phyloP scores from a whole-genome alignment of 805 yeast genomes.

The Kodamaea nitidulidarum region DNA sequence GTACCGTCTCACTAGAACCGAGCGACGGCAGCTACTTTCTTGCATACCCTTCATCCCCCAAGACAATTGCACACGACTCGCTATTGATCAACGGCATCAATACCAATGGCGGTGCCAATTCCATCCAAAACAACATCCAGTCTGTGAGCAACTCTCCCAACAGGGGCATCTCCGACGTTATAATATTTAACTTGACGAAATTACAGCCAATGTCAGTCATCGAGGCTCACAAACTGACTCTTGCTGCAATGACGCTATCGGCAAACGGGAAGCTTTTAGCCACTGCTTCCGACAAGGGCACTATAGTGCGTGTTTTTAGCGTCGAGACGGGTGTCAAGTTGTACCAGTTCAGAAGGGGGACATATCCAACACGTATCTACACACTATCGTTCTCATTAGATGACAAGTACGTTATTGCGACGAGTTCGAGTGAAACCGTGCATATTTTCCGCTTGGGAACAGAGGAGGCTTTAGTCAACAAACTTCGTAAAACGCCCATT shows the following conservation, averaged over 20 bases:
- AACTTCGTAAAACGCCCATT: conserved; percentile 17
- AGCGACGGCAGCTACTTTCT: conserved; percentile 46
- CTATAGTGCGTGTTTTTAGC: conserved; percentile 78
- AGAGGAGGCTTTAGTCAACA: conserved; percentile 37
- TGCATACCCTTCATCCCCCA: conserved; percentile 78
- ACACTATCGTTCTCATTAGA: conserved; percentile 73
- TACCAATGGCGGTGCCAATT: conserved; percentile 39
- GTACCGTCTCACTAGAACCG: conserved; percentile 51
- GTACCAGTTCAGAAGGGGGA: conserved; percentile 77
- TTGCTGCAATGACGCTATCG: conserved; percentile 66
- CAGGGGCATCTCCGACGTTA: conserved; percentile 59
- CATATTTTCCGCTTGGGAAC: conserved; percentile 80
- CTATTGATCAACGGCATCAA: conserved; percentile 38
- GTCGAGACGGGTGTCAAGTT: conserved; percentile 60
- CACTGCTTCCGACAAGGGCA: conserved; percentile 87
- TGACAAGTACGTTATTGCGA: conserved; percentile 69
- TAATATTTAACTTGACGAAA: conserved; percentile 72
- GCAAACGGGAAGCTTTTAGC: conserved; percentile 78
- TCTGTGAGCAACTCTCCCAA: conserved; percentile 40
- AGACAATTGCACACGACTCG: conserved; percentile 42
- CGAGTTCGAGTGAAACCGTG: conserved; percentile 86
- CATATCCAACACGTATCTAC: conserved; percentile 76
- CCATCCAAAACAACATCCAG: conserved; percentile 37
- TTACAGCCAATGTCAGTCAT: conserved; percentile 75
- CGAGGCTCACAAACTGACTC: conserved; percentile 78